These are phyloP conservation scores for Thielaviopsis euricoi DNA, from an alignment of 2,329 filamentous ascomycete genomes.

Conservation along the genomic window DNA sequence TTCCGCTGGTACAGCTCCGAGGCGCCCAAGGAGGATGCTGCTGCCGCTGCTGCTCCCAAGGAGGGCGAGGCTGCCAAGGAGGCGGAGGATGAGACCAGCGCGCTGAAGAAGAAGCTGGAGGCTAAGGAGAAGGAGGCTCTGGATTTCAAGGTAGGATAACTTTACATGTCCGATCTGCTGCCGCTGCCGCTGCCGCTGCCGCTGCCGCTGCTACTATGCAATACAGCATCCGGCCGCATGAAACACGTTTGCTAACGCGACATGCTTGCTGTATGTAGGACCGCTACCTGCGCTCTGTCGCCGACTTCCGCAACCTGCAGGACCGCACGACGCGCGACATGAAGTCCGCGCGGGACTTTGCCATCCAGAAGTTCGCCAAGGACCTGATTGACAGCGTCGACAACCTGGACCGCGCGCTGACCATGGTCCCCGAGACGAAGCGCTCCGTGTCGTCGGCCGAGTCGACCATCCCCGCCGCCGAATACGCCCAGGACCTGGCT, in stretches of 20 bases:
- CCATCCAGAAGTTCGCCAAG: slow-evolving; percentile 87
- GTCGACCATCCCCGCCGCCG: slow-evolving; percentile 30
- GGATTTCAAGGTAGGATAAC: slow-evolving; percentile 80
- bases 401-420: slow-evolving; percentile 87
- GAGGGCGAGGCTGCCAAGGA: slow-evolving; percentile 16
- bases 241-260: neutral
- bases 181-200: no score
- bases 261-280: slow-evolving; percentile 54
- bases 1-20: slow-evolving; percentile 12
- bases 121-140: slow-evolving; percentile 36
- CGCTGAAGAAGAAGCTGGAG: slow-evolving; percentile 35
- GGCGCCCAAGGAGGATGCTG: slow-evolving; percentile 14
- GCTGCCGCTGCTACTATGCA: no score
- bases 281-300: slow-evolving; percentile 82
- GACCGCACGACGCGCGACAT: slow-evolving; percentile 85
- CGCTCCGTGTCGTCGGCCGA: neutral
- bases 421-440: slow-evolving; percentile 60
- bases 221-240: no score
- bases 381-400: slow-evolving; percentile 92
- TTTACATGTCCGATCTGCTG: no score
- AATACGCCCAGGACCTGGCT: slow-evolving; percentile 52
- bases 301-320: slow-evolving; percentile 96
- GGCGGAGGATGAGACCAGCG: slow-evolving; percentile 23
- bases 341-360: slow-evolving; percentile 75
- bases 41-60: slow-evolving; percentile 17